Conservation (phyloP, 2,329 filamentous ascomycete genomes). For the Sphaerulina musiva region DNA sequence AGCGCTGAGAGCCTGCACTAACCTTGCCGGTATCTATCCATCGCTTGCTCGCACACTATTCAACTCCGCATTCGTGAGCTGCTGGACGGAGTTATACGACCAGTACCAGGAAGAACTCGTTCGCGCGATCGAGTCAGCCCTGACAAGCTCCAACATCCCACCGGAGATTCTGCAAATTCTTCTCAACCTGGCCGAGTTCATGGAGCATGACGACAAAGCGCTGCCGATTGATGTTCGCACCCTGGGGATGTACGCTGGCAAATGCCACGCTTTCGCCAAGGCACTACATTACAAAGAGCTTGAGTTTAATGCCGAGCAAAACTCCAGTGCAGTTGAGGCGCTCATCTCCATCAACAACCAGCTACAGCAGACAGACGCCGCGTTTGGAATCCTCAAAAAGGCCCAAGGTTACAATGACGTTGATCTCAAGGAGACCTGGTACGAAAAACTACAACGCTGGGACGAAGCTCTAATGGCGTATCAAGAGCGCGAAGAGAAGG, state of each 20-base stretch:
- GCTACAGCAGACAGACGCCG: conserved; percentile 95
- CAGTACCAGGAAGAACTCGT: conserved; percentile 97
- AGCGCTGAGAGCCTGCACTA: conserved; percentile 85
- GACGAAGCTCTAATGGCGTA: conserved; percentile 93
- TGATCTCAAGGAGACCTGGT: conserved; percentile 95
- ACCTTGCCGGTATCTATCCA: conserved; percentile 81
- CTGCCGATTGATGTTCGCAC: conserved; percentile 94
- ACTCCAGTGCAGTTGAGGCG: conserved; percentile 88
- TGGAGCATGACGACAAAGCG: conserved; percentile 99
- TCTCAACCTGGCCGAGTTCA: conserved; percentile 95
- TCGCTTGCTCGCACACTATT: conserved; percentile 90
- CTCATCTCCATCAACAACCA: conserved; percentile 99
- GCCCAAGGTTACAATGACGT: conserved; percentile 95
- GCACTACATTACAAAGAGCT: conserved; percentile 98
- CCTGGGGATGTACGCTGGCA: conserved; percentile 86
- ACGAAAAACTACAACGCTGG: conserved; percentile 96
- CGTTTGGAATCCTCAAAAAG: conserved; percentile 93
- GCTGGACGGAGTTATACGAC: conserved; percentile 96
- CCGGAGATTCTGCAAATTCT: conserved; percentile 91
- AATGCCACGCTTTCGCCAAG: conserved; percentile 97
- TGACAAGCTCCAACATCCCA: conserved; percentile 91
- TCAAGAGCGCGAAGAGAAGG: conserved; percentile 72
- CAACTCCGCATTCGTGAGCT: conserved; percentile 98
- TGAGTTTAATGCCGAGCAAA: conserved; percentile 96
- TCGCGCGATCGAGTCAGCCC: conserved; percentile 86